Evolutionary conservation across 2,329 filamentous ascomycete genomes (phyloP), one percentile per base, ranked within the genome.

Genomic region (Stagonosporopsis cucurbitacearum): DNA sequence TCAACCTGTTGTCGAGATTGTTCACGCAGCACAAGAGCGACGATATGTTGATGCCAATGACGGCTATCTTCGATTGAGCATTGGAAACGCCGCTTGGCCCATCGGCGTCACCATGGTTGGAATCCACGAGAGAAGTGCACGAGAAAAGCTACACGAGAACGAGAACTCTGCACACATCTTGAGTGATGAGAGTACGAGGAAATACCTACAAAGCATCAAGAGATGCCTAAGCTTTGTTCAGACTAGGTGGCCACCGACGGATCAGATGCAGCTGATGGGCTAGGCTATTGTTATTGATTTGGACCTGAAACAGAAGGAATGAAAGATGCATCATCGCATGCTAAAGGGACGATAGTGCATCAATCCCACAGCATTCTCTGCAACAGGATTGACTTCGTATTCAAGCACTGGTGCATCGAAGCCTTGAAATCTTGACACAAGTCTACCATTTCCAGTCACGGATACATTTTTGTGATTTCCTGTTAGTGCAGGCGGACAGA

Each of bases 101-200:
- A 99, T 99, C 70, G 95, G 95, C 78, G 95, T 99, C 35, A 99
- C 95, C 75, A 99, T 98, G 95, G 95, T 99, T 70, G 95, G 95
- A 82, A 99, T 99, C 68, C 95, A 99, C 84, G 95, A 98, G 81
- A 87, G 95, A 71, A 95, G 90, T 64, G 94, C 95, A 19, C 86
- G 95, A 60, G 95, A 99, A 79, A 99, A 99, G 79, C 80, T 99
- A 57, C 93, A 98, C 73, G 87, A 95, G 74, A 83, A 81, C 58
- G 84, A 85, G 63, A 89, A 88, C 55, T 89, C 92, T 69, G 95
- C 94, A 4, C 93, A 99, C 75, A 96, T 98, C 67, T 92, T 99
- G 88, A 94, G 92, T 54, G 95, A 98, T 73, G 95, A 99, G 79
- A 88, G 90, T 40, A 99, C 95, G 48, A 85, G 95, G 64, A 99